Evolutionary conservation across 176 grass and related monocot species (phyloP).

Genomic region (Alopecurus myosuroides): DNA sequence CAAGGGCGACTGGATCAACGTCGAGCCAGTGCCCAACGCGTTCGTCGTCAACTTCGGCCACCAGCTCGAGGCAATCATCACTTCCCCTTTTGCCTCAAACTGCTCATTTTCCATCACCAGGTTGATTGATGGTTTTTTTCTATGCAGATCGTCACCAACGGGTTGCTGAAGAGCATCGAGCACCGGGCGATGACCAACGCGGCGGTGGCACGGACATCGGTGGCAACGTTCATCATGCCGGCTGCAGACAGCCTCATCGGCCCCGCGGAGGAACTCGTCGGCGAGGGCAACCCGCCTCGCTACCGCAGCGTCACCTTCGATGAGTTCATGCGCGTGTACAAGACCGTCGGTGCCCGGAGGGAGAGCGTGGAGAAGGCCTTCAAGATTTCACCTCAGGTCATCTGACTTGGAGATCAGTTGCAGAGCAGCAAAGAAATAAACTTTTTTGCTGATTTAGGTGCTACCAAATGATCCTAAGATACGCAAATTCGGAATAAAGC

Average conservation of each 20-base stretch:
- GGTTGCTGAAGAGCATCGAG: slow-evolving; percentile 62
- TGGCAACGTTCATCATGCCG: slow-evolving; percentile 57
- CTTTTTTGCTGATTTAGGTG: background rate
- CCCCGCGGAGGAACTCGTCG: background rate
- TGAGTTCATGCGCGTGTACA: slow-evolving; percentile 60
- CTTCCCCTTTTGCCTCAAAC: background rate
- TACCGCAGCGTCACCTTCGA: slow-evolving; percentile 53
- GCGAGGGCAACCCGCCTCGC: slow-evolving; percentile 6
- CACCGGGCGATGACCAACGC: slow-evolving; percentile 49
- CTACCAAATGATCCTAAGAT: background rate
- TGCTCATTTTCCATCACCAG: background rate
- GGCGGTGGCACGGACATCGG: slow-evolving; percentile 29
- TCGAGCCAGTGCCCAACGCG: slow-evolving; percentile 31
- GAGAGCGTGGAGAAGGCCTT: slow-evolving; percentile 59
- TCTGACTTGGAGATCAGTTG: background rate
- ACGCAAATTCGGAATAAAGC: background rate
- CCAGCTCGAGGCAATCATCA: slow-evolving; percentile 41
- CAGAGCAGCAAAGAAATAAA: background rate
- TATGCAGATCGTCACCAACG: slow-evolving; percentile 43
- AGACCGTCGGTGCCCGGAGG: slow-evolving; percentile 37
- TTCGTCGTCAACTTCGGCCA: slow-evolving; percentile 69
- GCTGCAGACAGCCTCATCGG: slow-evolving; percentile 39
- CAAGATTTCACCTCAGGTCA: slow-evolving; percentile 25
- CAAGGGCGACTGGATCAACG: slow-evolving; percentile 45
- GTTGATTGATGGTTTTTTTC: background rate